A percentile compares a stretch with the other conserved stretches of the same genome.
phyloP scores from a whole-genome alignment of 163 green algal genomes.

The Chlorella variabilis region DNA sequence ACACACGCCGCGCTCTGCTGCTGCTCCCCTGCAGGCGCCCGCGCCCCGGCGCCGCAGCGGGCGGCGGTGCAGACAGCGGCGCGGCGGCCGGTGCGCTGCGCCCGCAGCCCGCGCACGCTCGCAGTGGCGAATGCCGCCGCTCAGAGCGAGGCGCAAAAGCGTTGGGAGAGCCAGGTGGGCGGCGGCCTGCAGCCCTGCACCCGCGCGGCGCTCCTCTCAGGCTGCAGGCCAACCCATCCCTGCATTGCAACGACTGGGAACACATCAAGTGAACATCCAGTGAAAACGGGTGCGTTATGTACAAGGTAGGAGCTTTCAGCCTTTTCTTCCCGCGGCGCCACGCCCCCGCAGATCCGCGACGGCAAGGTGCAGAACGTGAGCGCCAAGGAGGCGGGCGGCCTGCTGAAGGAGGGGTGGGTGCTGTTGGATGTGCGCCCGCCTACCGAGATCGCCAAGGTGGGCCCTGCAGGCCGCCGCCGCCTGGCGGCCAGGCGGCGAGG shows the following conservation, averaged over 20 bases:
- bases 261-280: no score
- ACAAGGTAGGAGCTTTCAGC: no score
- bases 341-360: constrained; percentile 49
- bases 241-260: no score
- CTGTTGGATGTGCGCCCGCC: constrained; percentile 89
- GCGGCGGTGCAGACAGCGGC: constrained; percentile 9
- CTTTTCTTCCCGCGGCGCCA: no score
- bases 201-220: no score
- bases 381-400: constrained; percentile 50
- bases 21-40: neutral
- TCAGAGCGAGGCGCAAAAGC: constrained; percentile 34
- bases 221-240: no score
- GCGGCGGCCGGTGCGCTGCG: neutral
- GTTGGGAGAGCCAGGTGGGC: constrained; percentile 40
- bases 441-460: constrained; percentile 68
- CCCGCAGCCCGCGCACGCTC: neutral
- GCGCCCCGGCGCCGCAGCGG: neutral
- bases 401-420: constrained; percentile 84
- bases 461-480: no score
- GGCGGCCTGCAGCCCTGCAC: no score
- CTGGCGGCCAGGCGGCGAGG: no score
- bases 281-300: no score
- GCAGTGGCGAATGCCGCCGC: constrained; percentile 8
- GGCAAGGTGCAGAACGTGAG: constrained; percentile 68
- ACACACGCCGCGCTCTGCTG: neutral